A percentile compares a stretch with the other conserved stretches of the same genome.
Conservation (phyloP, 1,139 yeast species). For the Diutina scorzettiae region DNA sequence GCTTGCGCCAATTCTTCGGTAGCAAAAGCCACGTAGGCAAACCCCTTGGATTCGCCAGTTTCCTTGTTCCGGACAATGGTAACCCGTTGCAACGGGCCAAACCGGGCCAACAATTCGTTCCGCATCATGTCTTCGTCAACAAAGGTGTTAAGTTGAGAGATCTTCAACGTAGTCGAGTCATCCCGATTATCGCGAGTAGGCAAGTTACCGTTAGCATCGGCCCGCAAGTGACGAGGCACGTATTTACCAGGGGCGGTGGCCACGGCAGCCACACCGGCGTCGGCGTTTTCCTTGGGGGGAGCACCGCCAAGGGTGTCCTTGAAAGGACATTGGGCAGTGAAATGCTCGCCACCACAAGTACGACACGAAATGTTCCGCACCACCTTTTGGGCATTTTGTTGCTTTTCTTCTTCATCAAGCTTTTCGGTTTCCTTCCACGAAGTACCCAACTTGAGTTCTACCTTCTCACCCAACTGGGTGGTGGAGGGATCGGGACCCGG, state of each 20-base stretch:
- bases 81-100: constrained; percentile 70
- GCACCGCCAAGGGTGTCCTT: constrained; percentile 72
- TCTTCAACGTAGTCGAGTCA: constrained; percentile 80
- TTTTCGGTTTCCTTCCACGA: constrained; percentile 61
- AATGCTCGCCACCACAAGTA: constrained; percentile 82
- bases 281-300: constrained; percentile 21
- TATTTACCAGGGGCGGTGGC: constrained; percentile 34
- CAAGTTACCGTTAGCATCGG: constrained; percentile 37
- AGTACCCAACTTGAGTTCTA: constrained; percentile 55
- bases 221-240: constrained; percentile 73
- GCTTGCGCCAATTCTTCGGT: constrained; percentile 58
- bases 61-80: constrained; percentile 84
- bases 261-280: constrained; percentile 15
- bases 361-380: constrained; percentile 60
- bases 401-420: constrained; percentile 40
- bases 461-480: constrained; percentile 83
- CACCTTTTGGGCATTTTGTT: constrained; percentile 36
- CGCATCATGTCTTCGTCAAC: constrained; percentile 79
- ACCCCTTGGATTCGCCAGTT: constrained; percentile 90
- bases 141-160: constrained; percentile 80
- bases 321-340: constrained; percentile 92
- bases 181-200: constrained; percentile 49
- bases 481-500: constrained; percentile 85
- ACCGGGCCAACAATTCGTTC: constrained; percentile 55
- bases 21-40: constrained; percentile 87